Evolutionary conservation across 2,329 filamentous ascomycete species (phyloP).

Genomic region (Calonectria crousiana): DNA sequence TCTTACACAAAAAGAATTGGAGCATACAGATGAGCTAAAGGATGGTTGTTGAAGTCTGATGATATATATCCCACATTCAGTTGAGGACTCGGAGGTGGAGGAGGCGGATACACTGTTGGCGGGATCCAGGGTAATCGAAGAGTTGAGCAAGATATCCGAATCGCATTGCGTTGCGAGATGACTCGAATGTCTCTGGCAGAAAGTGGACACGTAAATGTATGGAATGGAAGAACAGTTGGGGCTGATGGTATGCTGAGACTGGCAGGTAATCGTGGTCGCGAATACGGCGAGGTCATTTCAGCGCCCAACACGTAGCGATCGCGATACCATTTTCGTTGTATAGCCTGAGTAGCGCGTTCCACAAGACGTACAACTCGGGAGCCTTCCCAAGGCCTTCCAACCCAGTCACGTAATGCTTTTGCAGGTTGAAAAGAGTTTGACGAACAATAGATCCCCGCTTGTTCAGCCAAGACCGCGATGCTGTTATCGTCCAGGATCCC

Average conservation of each 20-base stretch:
- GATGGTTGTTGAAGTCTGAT: constrained; percentile 99
- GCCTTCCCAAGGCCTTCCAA: constrained; percentile 86
- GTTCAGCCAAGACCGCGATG: constrained; percentile 63
- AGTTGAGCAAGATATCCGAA: constrained; percentile 92
- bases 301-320: constrained; percentile 78
- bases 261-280: constrained; percentile 78
- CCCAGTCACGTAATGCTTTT: constrained; percentile 69
- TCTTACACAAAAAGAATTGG: not conserved
- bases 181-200: constrained; percentile 91
- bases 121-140: constrained; percentile 90
- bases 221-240: constrained; percentile 95
- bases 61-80: constrained; percentile 97
- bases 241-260: constrained; percentile 84
- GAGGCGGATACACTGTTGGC: constrained; percentile 83
- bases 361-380: constrained; percentile 85
- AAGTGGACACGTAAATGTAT: constrained; percentile 96
- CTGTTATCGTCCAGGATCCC: constrained; percentile 72
- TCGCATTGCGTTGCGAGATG: constrained; percentile 94
- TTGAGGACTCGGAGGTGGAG: constrained; percentile 81
- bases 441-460: constrained; percentile 57
- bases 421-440: constrained; percentile 52
- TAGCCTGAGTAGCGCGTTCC: constrained; percentile 83
- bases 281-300: constrained; percentile 70
- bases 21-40: constrained; percentile 84
- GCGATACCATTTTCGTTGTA: constrained; percentile 88